Base-by-base conservation (phyloP, 495 filamentous ascomycete species). In the Aspergillus bertholletiae region DNA sequence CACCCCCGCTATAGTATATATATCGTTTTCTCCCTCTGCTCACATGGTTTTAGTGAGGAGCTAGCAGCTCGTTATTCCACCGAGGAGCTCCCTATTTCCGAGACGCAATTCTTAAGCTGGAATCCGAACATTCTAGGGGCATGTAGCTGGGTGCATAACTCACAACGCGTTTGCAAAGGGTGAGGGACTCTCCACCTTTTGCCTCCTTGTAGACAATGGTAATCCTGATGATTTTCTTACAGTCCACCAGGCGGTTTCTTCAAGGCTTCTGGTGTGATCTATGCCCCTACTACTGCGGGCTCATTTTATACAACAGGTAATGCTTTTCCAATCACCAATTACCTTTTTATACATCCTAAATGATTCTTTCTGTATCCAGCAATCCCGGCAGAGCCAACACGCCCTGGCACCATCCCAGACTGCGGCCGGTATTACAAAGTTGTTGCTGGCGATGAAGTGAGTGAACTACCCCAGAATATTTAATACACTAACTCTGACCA, bases 381-480 rank as follows among this genome's bases (percentile, higher is more conserved):
- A n/a, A 22, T 23, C 37, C 49, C 37, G 24, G 34, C 37, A 7
- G 47, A 50, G 22, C 47, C 47, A 11, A 50, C 47, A 35, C 47
- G 37, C 27, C 47, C 47, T 35, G 47, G 47, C 5, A 35, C 30
- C 47, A 50, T 28, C 18, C 17, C 30, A 12, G 34, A 30, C 21
- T 50, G 30, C 22, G 47, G 47, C 27, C 30, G 26, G 26, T 50
- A 50, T 18, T 50, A 50, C 30, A 34, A 50, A 28, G 47, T 50
- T 35, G 47, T 22, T 35, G 35, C 47, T 35, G 30, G 28, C 12
- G 47, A 50, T 50, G 37, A n/a, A 18, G 47, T 37, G 37, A 12
- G 30, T n/a, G n/a, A n/a, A n/a, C n/a, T n/a, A n/a, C n/a, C n/a
- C n/a, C n/a, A n/a, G n/a, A n/a, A n/a, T n/a, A n/a, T n/a, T n/a